phyloP scores from a whole-genome alignment of 306 rosid genomes.

The Acacia acuminata region DNA sequence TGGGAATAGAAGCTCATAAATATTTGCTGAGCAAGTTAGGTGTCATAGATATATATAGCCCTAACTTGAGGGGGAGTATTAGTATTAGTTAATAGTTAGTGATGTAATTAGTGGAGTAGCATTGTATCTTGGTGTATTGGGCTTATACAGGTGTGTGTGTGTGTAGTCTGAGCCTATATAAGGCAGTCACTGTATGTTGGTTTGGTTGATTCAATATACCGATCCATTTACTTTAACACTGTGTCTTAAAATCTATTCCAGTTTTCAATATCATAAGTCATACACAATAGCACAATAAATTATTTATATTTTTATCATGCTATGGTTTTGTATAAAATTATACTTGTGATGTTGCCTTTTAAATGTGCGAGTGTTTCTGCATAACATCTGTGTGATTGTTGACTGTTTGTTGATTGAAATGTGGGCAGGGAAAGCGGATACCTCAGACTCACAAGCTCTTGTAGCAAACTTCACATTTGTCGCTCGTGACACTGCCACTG shows the following conservation, averaged over 20 bases:
- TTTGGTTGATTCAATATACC: no score
- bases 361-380: slow-evolving; percentile 1
- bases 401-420: slow-evolving; percentile 15
- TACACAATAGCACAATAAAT: not conserved
- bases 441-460: slow-evolving; percentile 56
- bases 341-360: slow-evolving; percentile 9
- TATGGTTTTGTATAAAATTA: slow-evolving; percentile 16
- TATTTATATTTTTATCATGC: not conserved
- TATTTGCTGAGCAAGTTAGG: no score
- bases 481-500: slow-evolving; percentile 74
- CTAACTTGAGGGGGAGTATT: no score
- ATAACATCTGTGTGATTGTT: slow-evolving; percentile 7
- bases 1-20: no score
- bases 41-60: no score
- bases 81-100: no score
- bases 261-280: not conserved
- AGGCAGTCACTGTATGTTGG: no score
- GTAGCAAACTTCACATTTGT: slow-evolving; percentile 86
- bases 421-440: slow-evolving; percentile 39
- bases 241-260: not conserved
- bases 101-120: no score
- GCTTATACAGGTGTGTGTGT: no score
- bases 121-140: no score
- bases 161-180: no score
- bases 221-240: no score